phyloP scores from a whole-genome alignment of 495 filamentous ascomycete species.

The Podospora pseudocomata region DNA sequence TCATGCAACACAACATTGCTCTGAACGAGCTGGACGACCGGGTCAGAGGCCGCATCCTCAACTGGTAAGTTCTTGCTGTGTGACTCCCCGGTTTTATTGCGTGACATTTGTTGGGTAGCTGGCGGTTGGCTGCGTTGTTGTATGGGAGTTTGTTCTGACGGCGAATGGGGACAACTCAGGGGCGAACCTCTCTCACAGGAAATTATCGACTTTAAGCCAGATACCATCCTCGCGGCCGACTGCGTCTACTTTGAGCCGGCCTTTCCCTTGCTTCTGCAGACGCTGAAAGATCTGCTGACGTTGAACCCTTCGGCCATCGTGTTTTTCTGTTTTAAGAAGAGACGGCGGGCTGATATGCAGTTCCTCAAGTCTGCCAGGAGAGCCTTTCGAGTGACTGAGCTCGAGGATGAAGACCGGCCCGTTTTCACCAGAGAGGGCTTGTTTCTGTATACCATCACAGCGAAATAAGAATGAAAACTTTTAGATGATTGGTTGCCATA shows the following conservation, averaged over 20 bases:
- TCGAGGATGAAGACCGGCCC: slow-evolving; percentile 58
- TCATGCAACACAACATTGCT: slow-evolving; percentile 80
- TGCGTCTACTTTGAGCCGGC: slow-evolving; percentile 97
- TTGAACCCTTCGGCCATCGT: slow-evolving; percentile 57
- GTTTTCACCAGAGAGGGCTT: slow-evolving; percentile 59
- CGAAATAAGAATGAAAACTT: slow-evolving; percentile 1
- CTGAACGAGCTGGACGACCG: slow-evolving; percentile 66
- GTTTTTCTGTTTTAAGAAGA: slow-evolving; percentile 94
- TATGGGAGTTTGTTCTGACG: slow-evolving; percentile 24
- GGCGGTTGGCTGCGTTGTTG: slow-evolving; percentile 10
- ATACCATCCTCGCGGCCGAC: slow-evolving; percentile 86
- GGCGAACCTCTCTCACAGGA: slow-evolving; percentile 51
- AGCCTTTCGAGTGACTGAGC: slow-evolving; percentile 58
- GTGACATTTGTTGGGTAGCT: slow-evolving; percentile 12
- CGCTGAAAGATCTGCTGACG: slow-evolving; percentile 61
- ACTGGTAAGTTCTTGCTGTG: slow-evolving; percentile 58
- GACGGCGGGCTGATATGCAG: slow-evolving; percentile 70
- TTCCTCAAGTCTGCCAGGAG: slow-evolving; percentile 68
- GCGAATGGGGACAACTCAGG: slow-evolving; percentile 34
- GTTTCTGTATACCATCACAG: slow-evolving; percentile 60
- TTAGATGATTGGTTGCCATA: not conserved
- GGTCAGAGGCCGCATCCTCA: slow-evolving; percentile 61
- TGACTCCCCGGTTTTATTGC: slow-evolving; percentile 7
- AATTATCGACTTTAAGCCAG: slow-evolving; percentile 52
- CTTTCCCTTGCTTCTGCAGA: slow-evolving; percentile 79